phyloP scores from a whole-genome alignment of 345 rosid species.

The Populus ilicifolia region DNA sequence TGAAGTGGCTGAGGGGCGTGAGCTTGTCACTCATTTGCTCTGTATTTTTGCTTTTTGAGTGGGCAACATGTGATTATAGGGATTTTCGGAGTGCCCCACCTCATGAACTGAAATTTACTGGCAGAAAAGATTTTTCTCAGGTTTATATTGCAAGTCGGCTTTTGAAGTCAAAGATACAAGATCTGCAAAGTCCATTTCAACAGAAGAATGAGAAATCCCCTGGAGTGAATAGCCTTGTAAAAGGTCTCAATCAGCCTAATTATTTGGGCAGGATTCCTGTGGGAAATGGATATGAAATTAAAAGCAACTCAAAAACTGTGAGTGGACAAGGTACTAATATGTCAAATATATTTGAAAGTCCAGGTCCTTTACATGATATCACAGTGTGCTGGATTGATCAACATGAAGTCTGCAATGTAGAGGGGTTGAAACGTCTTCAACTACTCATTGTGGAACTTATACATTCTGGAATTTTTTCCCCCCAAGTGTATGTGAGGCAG shows the following conservation, averaged over 20 bases:
- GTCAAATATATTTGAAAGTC: conserved; percentile 71
- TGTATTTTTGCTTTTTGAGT: conserved; percentile 85
- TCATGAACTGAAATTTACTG: conserved; percentile 65
- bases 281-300: conserved; percentile 31
- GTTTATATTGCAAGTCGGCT: conserved; percentile 73
- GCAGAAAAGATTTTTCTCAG: conserved; percentile 76
- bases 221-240: conserved; percentile 34
- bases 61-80: conserved; percentile 96
- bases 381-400: conserved; percentile 98
- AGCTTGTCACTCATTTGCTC: conserved; percentile 68
- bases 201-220: conserved; percentile 35
- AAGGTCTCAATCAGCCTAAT: conserved; percentile 27
- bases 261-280: conserved; percentile 27
- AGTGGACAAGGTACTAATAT: conserved; percentile 22
- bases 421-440: conserved; percentile 70
- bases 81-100: conserved; percentile 67
- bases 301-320: conserved; percentile 20
- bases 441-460: conserved; percentile 72
- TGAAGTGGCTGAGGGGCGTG: conserved; percentile 75
- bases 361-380: conserved; percentile 90
- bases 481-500: conserved; percentile 90
- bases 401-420: conserved; percentile 72
- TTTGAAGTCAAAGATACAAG: conserved; percentile 67
- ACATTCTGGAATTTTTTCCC: conserved; percentile 77
- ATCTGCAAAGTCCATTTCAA: conserved; percentile 35